Conservation (phyloP, 352 stramenopile genomes). For the Phytopythium kandeliae region DNA sequence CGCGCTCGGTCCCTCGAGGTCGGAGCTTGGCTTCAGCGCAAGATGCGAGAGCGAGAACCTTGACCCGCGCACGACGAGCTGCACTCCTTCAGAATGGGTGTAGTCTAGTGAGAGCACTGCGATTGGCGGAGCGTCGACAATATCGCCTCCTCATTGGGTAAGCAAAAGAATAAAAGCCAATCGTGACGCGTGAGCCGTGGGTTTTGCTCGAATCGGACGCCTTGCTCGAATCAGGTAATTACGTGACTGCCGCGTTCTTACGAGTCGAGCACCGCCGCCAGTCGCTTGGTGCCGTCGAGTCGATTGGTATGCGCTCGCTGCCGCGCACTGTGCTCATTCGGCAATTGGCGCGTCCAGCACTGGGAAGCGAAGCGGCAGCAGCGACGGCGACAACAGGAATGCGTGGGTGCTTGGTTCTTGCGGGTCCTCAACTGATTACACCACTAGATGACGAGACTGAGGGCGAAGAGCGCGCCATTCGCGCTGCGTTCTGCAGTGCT, state of each 20-base stretch:
- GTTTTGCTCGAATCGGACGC: neutral
- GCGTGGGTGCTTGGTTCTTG: neutral
- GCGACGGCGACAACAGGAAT: neutral
- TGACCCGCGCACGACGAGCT: too few relatives aligned
- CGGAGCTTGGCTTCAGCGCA: too few relatives aligned
- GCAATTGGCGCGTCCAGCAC: neutral
- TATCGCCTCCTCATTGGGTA: too few relatives aligned
- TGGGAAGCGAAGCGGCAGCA: neutral
- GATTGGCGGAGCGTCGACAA: too few relatives aligned
- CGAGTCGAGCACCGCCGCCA: conserved; percentile 1
- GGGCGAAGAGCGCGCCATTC: conserved; percentile 51
- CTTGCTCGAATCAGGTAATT: conserved; percentile 2
- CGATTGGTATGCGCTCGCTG: too few relatives aligned
- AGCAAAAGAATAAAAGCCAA: neutral
- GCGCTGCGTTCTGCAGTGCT: conserved; percentile 79
- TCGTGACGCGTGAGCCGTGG: neutral
- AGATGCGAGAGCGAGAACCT: too few relatives aligned
- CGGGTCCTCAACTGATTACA: conserved; percentile 82
- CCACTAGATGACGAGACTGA: conserved; percentile 91
- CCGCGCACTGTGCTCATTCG: too few relatives aligned
- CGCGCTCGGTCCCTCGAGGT: neutral
- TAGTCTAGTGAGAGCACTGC: too few relatives aligned
- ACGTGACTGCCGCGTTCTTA: neutral
- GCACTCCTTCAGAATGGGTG: too few relatives aligned
- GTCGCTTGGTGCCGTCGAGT: neutral